Conservation (phyloP, 225 moss, liverwort and hornwort genomes). For the Pseudoscleropodium purum region DNA sequence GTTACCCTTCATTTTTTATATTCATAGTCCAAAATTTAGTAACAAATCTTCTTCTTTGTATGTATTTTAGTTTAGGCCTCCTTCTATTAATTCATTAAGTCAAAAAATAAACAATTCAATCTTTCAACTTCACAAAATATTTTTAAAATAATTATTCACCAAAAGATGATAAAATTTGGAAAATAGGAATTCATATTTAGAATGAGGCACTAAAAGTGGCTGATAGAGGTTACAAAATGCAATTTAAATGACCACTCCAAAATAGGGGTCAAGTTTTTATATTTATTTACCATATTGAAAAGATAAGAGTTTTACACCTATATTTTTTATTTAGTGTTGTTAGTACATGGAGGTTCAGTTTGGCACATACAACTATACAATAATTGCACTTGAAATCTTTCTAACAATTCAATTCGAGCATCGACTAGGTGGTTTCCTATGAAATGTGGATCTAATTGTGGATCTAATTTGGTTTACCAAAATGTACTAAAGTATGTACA, state of each 20-base stretch:
- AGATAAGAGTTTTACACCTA: not conserved
- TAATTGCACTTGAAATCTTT: not conserved
- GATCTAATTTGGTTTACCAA: not conserved
- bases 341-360: not conserved
- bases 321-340: not conserved
- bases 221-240: not conserved
- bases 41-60: not conserved
- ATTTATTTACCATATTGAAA: not conserved
- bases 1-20: accelerated
- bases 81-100: accelerated
- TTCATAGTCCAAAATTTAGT: not conserved
- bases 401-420: not conserved
- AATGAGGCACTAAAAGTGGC: not conserved
- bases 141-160: too few relatives aligned
- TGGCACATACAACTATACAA: not conserved
- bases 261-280: not conserved
- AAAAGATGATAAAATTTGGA: not conserved
- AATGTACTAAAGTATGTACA: not conserved
- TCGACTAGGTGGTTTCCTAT: too few relatives aligned
- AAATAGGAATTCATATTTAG: not conserved
- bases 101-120: not conserved
- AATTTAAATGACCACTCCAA: not conserved
- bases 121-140: not conserved
- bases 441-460: not conserved
- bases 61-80: not conserved